A percentile compares a stretch with the other conserved stretches of the same genome.
phyloP scores from a whole-genome alignment of 1,284 basidiomycete species.

The Macrocybe sp. region DNA sequence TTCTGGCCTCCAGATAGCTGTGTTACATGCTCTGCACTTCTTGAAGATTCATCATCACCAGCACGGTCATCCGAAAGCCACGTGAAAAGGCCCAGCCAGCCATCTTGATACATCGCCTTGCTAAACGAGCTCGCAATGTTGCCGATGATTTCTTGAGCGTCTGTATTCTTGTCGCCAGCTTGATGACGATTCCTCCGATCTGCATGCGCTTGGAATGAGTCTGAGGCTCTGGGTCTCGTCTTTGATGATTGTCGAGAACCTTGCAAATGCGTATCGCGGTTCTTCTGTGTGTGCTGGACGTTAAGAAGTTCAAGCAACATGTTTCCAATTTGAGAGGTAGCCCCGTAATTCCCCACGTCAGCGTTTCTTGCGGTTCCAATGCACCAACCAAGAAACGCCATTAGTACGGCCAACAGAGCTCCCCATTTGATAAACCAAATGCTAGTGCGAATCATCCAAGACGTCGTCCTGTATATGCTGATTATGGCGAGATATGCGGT shows the following conservation, averaged over 20 bases:
- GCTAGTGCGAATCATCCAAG: constrained; percentile 61
- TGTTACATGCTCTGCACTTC: constrained; percentile 5
- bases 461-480: constrained; percentile 70
- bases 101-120: constrained; percentile 22
- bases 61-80: constrained; percentile 4
- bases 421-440: constrained; percentile 77
- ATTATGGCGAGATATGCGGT: constrained; percentile 68
- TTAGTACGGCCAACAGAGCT: constrained; percentile 45
- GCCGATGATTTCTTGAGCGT: constrained; percentile 23
- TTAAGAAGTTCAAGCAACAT: constrained; percentile 28
- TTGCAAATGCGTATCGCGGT: constrained; percentile 4
- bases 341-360: constrained; percentile 27
- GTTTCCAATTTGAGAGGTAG: constrained; percentile 36
- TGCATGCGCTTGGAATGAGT: constrained; percentile 53
- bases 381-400: constrained; percentile 48
- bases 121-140: constrained; percentile 18
- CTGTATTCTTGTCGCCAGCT: constrained; percentile 8
- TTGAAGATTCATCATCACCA: constrained; percentile 5
- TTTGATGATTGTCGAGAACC: constrained; percentile 19
- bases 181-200: constrained; percentile 50
- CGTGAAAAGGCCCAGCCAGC: constrained; percentile 2
- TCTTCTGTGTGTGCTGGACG: constrained; percentile 3
- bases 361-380: constrained; percentile 34
- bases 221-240: constrained; percentile 53
- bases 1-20: constrained; percentile 1